A percentile compares a stretch with the other conserved stretches of the same genome.
phyloP scores from a whole-genome alignment of 23 red algal species.

The Chondrus crispus region DNA sequence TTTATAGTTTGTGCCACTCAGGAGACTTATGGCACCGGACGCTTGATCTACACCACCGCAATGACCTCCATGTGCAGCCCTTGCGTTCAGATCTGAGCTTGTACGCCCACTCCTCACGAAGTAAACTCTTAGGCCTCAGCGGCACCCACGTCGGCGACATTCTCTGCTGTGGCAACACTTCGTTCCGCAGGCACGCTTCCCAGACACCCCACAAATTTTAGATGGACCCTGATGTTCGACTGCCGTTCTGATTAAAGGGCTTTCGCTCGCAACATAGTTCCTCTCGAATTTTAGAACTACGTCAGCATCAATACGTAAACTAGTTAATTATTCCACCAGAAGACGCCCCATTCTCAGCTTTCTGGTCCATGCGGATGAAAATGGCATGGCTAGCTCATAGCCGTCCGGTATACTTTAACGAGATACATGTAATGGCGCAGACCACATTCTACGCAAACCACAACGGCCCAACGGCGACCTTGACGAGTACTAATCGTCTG shows the following conservation, averaged over 20 bases:
- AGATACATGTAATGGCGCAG: background rate
- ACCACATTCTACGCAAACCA: background rate
- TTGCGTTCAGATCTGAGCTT: background rate
- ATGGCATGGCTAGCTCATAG: background rate
- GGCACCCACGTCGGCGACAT: background rate
- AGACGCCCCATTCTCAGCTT: background rate
- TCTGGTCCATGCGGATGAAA: background rate
- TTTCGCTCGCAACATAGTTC: background rate
- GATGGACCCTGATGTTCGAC: background rate
- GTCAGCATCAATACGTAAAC: background rate
- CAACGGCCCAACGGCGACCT: background rate
- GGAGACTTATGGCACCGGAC: background rate
- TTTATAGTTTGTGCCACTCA: background rate
- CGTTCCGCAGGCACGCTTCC: background rate
- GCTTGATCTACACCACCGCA: background rate
- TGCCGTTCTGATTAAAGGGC: background rate
- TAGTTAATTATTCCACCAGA: background rate
- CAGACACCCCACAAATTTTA: background rate
- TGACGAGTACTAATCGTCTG: background rate
- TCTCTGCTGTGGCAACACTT: background rate
- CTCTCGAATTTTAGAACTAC: background rate
- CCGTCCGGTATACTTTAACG: background rate
- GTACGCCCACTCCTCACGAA: background rate
- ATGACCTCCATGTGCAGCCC: background rate
- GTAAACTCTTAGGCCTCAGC: background rate